Evolutionary conservation across 345 rosid genomes (phyloP).

Genomic region (Populus pruinosa): DNA sequence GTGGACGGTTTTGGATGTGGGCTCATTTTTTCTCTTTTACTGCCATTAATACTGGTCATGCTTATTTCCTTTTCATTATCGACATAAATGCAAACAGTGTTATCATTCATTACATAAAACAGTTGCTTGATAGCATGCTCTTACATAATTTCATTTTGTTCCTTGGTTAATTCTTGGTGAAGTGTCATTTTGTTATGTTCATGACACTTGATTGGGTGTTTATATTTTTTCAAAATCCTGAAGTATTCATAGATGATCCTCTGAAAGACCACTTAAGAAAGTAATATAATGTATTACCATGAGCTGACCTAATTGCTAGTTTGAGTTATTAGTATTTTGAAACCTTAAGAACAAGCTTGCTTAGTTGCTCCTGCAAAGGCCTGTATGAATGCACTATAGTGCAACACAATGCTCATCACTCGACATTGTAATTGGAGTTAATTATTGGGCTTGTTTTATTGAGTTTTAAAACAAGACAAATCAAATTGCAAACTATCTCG

Average conservation of each 20-base stretch:
- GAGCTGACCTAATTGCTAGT: neutral
- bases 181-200: neutral
- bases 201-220: neutral
- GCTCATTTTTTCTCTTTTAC: no score
- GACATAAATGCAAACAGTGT: no score
- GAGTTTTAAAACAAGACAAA: neutral
- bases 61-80: no score
- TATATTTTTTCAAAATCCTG: neutral
- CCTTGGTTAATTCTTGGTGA: neutral
- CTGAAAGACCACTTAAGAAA: neutral
- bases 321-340: neutral
- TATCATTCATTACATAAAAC: no score
- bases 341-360: neutral
- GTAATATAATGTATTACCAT: neutral
- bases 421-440: neutral
- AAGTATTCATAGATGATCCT: neutral
- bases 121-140: neutral
- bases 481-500: neutral
- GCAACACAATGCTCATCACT: neutral
- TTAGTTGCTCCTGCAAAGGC: neutral
- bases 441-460: neutral
- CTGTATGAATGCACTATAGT: neutral
- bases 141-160: neutral
- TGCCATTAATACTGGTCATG: no score
- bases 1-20: no score